Base-by-base conservation (phyloP, 108 stramenopile species). In the Nitzschia putrida region DNA sequence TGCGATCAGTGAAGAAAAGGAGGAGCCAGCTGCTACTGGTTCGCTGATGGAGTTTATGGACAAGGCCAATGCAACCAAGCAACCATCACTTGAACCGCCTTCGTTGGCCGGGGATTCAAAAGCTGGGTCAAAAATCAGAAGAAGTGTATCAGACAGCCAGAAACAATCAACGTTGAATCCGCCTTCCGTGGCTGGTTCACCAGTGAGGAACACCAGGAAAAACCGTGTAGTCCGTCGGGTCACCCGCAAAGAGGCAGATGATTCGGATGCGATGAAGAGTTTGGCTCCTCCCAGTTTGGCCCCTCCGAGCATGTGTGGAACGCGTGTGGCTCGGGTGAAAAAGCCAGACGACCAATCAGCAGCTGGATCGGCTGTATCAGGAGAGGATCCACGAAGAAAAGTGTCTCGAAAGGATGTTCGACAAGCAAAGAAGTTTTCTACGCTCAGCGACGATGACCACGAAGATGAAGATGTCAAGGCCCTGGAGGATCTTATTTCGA, bases 401-500 rank as follows among this genome's bases (percentile, higher is more conserved):
- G 61, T 63, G 16, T 44, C 29, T 0, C 61, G 61, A 12, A 21
- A 21, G 23, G 61, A 44, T 44, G 43, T 63, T 10, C 42, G 61
- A n/a, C 43, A 63, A 25, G 61, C 61, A 1, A 63, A 44, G 21
- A 63, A 63, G 23, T 63, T 63, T 24, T 41, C 61, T 13, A 10
- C 23, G 21, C 23, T 63, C 3, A 42, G 24, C 45, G 61, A 63
- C 10, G 24, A 47, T 24, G 61, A 63, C 44, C 43, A 63, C 23
- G 54, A 55, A 2, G 61, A 63, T 39, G 61, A 63, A 13, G 44
- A 45, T 11, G 42, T n/a, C 61, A 58, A 80, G 57, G 85, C 81
- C 6, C 72, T 87, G n/a, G 85, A 87, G 64, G 64, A 71, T 10
- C 73, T 80, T 25, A 51, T 87, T 23, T 79, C 80, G 7, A 44